These are phyloP conservation scores for Pestalotiopsis sp. DNA, from an alignment of 2,329 filamentous ascomycete genomes.

Conservation along the genomic window DNA sequence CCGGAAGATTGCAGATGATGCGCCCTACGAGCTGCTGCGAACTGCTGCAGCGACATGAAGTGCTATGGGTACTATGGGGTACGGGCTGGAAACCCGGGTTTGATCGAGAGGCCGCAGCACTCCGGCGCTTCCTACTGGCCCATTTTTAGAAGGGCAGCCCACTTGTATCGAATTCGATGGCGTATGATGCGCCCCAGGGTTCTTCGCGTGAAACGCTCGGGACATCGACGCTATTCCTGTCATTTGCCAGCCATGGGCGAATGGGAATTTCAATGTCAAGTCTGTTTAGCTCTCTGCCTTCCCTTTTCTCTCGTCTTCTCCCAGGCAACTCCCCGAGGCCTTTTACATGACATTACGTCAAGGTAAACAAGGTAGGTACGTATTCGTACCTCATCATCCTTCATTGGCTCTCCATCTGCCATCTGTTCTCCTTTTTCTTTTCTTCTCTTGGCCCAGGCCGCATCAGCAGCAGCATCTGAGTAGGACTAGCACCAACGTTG, in stretches of 20 bases:
- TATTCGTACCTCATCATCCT: neutral
- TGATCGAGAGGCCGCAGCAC: constrained; percentile 14
- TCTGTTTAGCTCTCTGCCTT: too few relatives aligned
- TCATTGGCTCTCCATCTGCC: neutral
- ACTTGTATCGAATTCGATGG: constrained; percentile 11
- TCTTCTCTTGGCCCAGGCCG: neutral
- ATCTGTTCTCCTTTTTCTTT: neutral
- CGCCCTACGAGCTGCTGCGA: neutral
- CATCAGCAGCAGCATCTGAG: neutral
- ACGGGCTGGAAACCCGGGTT: constrained; percentile 13
- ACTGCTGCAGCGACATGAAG: neutral
- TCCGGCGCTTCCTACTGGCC: constrained; percentile 9
- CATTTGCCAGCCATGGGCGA: constrained; percentile 8
- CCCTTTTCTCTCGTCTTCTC: neutral
- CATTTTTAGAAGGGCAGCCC: neutral
- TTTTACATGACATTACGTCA: neutral
- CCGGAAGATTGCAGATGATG: neutral
- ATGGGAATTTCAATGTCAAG: neutral
- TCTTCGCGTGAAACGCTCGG: constrained; percentile 9
- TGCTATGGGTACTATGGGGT: neutral
- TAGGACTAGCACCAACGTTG: neutral
- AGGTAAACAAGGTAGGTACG: neutral
- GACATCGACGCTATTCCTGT: constrained; percentile 21
- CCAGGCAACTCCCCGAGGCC: neutral
- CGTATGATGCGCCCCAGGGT: constrained; percentile 18